These are phyloP conservation scores for Hemileia vastatrix DNA, from an alignment of 1,284 basidiomycete genomes.

Conservation along the genomic window DNA sequence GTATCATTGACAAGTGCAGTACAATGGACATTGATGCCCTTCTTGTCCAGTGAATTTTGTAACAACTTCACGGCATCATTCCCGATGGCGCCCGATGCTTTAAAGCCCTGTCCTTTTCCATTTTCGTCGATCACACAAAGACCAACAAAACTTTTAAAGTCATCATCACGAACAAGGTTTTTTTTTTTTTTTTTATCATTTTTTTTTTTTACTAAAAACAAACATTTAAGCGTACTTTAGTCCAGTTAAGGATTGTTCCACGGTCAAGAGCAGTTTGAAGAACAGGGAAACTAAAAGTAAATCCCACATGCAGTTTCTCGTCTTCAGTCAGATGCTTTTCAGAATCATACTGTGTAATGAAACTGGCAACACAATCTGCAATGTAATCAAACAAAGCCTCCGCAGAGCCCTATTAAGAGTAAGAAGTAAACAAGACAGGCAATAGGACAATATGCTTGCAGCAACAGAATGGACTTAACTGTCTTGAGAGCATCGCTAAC, in stretches of 20 bases:
- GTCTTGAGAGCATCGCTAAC: slow-evolving; percentile 81
- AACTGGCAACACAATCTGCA: slow-evolving; percentile 86
- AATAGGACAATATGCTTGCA: neutral
- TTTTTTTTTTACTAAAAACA: neutral
- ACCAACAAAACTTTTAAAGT: too few relatives aligned
- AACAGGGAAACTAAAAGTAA: slow-evolving; percentile 95
- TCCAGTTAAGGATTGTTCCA: slow-evolving; percentile 88
- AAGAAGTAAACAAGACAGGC: neutral
- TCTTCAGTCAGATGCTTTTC: slow-evolving; percentile 42
- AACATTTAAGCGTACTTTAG: slow-evolving; percentile 51
- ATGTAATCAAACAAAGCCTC: slow-evolving; percentile 57
- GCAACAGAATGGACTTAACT: slow-evolving; percentile 56
- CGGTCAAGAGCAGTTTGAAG: slow-evolving; percentile 85
- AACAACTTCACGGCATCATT: slow-evolving; percentile 83
- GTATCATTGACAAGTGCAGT: slow-evolving; percentile 87
- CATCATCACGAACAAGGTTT: neutral
- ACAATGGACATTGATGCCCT: slow-evolving; percentile 86
- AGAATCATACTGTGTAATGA: slow-evolving; percentile 62
- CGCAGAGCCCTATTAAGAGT: slow-evolving; percentile 8
- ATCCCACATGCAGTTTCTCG: slow-evolving; percentile 65
- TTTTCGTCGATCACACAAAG: too few relatives aligned
- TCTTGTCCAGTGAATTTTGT: slow-evolving; percentile 85
- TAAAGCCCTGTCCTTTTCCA: slow-evolving; percentile 59
- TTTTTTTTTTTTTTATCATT: neutral
- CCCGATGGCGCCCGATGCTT: slow-evolving; percentile 79